phyloP scores from a whole-genome alignment of 1,284 basidiomycete species.

The Cutaneotrichosporon mucoides region DNA sequence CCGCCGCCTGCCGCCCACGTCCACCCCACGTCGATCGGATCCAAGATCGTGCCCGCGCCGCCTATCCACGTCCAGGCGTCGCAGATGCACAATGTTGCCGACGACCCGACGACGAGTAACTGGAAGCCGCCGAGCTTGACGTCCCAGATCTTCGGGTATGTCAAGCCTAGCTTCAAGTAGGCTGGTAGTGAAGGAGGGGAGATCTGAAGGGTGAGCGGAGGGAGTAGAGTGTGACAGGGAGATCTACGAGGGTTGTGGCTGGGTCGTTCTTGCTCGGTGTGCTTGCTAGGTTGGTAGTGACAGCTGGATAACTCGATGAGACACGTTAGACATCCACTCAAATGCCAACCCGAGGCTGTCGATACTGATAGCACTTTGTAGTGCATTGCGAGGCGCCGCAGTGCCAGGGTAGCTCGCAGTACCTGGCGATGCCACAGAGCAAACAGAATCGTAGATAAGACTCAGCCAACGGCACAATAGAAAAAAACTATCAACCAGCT shows the following conservation, averaged over 20 bases:
- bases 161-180: background rate
- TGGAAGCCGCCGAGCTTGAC: slow-evolving; percentile 2
- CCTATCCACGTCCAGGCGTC: background rate
- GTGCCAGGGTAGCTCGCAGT: no score
- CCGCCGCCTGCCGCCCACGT: background rate
- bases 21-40: background rate
- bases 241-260: no score
- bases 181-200: no score
- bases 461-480: no score
- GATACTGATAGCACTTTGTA: no score
- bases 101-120: background rate
- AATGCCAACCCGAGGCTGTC: no score
- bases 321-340: background rate
- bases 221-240: no score
- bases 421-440: no score
- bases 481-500: no score
- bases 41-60: slow-evolving; percentile 1
- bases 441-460: no score
- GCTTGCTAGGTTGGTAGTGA: background rate
- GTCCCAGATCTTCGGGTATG: slow-evolving; percentile 2
- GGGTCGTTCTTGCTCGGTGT: no score
- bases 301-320: background rate
- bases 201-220: background rate
- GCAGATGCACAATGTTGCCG: background rate
- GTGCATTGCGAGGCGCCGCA: no score